Evolutionary conservation across 129 eudicot genomes (phyloP), one percentile per base, ranked within the genome.

Genomic region (Flaveria trinervia): DNA sequence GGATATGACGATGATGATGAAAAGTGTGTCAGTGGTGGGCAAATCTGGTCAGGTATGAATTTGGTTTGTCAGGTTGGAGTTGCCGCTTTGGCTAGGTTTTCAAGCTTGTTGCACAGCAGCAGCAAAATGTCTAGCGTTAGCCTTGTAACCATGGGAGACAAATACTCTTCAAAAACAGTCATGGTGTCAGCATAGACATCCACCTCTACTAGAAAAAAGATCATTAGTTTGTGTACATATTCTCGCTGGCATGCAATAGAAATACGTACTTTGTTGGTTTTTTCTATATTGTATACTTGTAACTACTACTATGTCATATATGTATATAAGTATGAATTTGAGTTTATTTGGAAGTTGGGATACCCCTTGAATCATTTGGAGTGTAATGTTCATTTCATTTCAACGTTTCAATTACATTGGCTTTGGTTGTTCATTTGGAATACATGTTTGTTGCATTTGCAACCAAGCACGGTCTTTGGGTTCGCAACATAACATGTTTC

Each of bases 21-120:
- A 74, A 76, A 0, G 71, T 41, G 61, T 45, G 49, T 51, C 50
- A 71, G 76, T 15, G 44, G 66, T 11, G 39, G 66, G 3, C 68
- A 26, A 62, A 62, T 62, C 68, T 28, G 44, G 68, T 65, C 79
- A 17, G 80, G 80, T 77, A 41, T 85, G 71, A 85, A 78, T 79
- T 30, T 85, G 55, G 76, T 85, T 41, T 90, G 77, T 69, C 70
- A 83, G 48, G 89, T 87, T 52, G 79, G 86, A 66, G 82, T 79
- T 55, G 88, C 82, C 4, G 87, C 90, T 52, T 59, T 90, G 65
- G 80, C 84, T 7, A 83, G 85, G 62, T 81, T 87, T 13, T 87
- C 90, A 3, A 84, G 87, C 71, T 30, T 85, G 73, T 87, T 89
- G 92, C 70, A 81, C 39, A 77, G 81, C 45, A 30, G 71, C 61